Percentiles rank a stretch among this genome's conserved stretches.
These are phyloP conservation scores for Gossypium anomalum DNA, from an alignment of 345 rosid genomes.

Conservation along the genomic window DNA sequence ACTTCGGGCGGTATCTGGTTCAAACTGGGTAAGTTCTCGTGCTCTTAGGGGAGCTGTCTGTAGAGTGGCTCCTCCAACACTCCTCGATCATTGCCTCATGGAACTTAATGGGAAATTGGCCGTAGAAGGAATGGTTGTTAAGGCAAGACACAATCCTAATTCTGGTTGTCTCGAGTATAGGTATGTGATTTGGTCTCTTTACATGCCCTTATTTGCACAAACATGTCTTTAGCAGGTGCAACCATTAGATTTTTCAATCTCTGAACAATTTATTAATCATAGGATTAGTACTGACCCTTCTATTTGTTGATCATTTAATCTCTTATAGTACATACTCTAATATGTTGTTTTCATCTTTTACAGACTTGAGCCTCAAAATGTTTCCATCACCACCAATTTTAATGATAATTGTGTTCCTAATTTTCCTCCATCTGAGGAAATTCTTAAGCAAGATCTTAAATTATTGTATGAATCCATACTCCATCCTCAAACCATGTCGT, in stretches of 20 bases:
- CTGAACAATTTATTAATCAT: neutral
- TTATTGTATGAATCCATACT: conserved; percentile 42
- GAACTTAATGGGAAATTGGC: conserved; percentile 45
- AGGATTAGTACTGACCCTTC: neutral
- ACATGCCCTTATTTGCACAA: neutral
- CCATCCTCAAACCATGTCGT: conserved; percentile 36
- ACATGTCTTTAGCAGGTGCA: neutral
- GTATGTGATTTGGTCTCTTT: conserved; percentile 24
- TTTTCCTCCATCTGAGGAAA: conserved; percentile 47
- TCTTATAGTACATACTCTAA: neutral
- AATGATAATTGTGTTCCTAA: conserved; percentile 19
- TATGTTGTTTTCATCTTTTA: conserved; percentile 12
- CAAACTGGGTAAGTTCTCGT: conserved; percentile 60
- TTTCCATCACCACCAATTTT: conserved; percentile 4
- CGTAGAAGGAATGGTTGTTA: conserved; percentile 42
- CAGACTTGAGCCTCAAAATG: conserved; percentile 51
- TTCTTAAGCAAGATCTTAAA: conserved; percentile 42
- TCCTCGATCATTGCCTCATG: conserved; percentile 57
- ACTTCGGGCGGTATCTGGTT: conserved; percentile 52
- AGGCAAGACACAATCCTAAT: conserved; percentile 38
- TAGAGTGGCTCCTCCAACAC: conserved; percentile 44
- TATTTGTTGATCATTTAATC: neutral
- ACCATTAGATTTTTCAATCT: neutral
- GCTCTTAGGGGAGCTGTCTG: conserved; percentile 59
- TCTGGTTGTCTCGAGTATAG: conserved; percentile 55